Conservation (phyloP, 2,329 filamentous ascomycete genomes). For the Shiraia bambusicola region DNA sequence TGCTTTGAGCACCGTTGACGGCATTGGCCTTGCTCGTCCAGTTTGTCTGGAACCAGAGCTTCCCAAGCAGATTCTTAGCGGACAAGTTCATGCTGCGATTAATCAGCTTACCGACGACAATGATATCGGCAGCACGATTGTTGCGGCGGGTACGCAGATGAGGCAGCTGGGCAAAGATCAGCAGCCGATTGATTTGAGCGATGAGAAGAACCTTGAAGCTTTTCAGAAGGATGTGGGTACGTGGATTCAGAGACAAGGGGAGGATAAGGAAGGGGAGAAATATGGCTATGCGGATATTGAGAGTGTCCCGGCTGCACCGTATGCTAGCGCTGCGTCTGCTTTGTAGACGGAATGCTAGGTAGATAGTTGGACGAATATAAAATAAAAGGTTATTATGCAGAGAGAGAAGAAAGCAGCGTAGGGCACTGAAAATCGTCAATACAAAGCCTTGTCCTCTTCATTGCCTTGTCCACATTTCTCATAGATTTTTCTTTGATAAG, state of each 20-base stretch:
- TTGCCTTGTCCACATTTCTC: too few species aligned
- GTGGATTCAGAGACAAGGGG: constrained; percentile 47
- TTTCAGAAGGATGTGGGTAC: constrained; percentile 53
- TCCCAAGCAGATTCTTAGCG: constrained; percentile 49
- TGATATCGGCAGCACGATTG: constrained; percentile 54
- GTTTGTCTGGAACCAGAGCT: constrained; percentile 55
- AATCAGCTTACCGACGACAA: constrained; percentile 52
- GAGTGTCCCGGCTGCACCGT: constrained; percentile 42
- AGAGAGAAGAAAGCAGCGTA: neutral
- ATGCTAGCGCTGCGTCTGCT: constrained; percentile 26
- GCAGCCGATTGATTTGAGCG: constrained; percentile 55
- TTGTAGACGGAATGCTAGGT: neutral
- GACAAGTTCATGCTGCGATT: constrained; percentile 49
- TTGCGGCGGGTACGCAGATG: constrained; percentile 55
- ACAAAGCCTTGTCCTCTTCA: too few species aligned
- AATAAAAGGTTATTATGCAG: too few species aligned
- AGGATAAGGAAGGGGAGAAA: constrained; percentile 43
- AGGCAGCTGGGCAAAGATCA: constrained; percentile 55
- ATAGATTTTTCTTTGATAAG: too few species aligned
- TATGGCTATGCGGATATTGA: constrained; percentile 52
- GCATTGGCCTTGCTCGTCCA: constrained; percentile 60
- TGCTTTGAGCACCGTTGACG: constrained; percentile 60
- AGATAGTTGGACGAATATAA: neutral
- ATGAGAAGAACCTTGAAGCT: constrained; percentile 49
- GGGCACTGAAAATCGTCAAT: too few species aligned